Evolutionary conservation across 306 rosid species (phyloP), one percentile per base, ranked within the genome.

Genomic region (Macrotyloma uniflorum): DNA sequence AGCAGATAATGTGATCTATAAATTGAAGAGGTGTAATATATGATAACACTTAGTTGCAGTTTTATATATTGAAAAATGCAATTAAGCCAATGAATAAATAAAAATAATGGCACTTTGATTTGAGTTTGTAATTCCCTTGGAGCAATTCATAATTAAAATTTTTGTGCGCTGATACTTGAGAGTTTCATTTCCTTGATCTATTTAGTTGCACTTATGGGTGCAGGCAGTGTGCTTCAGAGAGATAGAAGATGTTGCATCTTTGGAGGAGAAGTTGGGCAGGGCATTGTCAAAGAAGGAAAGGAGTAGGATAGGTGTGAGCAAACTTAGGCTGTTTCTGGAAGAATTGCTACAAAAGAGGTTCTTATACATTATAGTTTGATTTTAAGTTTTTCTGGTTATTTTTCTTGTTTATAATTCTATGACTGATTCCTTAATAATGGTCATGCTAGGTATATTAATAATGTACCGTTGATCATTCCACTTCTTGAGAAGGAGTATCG

Each of bases 401-500:
- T 49, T 23, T 83, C 35, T 81, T 67, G 35, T 36, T 38, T 38
- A 38, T 38, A 38, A 67, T 74, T 71, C 53, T 42, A 19, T 74
- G 58, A 43, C 53, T 86, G 54, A 74, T 45, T 82, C 53, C 74
- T 79, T 82, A 54, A 74, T 46, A 82, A 67, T 79, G 80, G 74
- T 24, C 75, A 63, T 87, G 81, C 83, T 72, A 94, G 99, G 97
- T 95, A 95, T 81, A 89, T 95, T 93, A 91, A 85, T 78, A 92
- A 86, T 5, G 91, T 95, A 46, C 99, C 98, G 18, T 72, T 88
- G 82, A 93, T 95, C 85, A 85, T 95, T 85, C 97, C 99, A 53
- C 99, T 95, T 83, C 99, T 95, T 64, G 99, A 95, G 85, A 95
- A 93, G 93, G 97, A 95, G 90, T 78, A 87, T 82, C 85, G 93